Evolutionary conservation across 352 stramenopile genomes (phyloP).

Genomic region (Globisporangium cylindrosporum): DNA sequence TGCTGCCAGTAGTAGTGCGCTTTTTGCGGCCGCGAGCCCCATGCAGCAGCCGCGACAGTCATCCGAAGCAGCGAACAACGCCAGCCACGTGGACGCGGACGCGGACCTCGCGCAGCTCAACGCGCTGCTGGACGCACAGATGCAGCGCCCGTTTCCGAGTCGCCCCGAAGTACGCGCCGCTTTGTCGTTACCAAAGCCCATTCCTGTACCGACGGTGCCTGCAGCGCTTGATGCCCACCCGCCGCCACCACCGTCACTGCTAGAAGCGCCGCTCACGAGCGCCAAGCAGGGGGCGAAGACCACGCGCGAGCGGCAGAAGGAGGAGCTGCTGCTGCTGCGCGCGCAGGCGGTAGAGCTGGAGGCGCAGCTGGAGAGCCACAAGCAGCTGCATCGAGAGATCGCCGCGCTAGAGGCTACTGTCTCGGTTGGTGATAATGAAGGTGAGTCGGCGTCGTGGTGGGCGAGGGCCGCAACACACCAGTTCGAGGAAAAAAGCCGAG

Average conservation of each 20-base stretch:
- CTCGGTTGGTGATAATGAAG: neutral
- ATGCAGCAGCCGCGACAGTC: neutral
- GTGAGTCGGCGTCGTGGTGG: constrained; percentile 1
- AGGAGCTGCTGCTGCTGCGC: constrained; percentile 8
- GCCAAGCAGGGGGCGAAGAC: constrained; percentile 8
- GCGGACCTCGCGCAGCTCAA: constrained; percentile 11
- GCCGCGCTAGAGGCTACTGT: neutral
- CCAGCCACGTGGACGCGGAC: constrained; percentile 2
- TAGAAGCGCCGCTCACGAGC: neutral
- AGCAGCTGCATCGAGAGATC: constrained; percentile 9
- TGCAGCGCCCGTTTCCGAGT: neutral
- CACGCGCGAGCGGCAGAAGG: constrained; percentile 13
- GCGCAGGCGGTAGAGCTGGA: constrained; percentile 5
- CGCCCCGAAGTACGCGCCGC: neutral
- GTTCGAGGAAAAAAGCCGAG: neutral
- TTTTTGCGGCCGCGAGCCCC: neutral
- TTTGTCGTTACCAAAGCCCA: neutral
- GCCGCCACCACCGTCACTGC: neutral
- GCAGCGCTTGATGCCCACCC: neutral
- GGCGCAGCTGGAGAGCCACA: neutral
- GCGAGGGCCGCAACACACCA: constrained; percentile 1
- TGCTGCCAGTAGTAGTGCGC: neutral
- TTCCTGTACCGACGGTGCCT: neutral
- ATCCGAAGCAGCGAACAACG: neutral
- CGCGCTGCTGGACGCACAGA: constrained; percentile 2